phyloP scores from a whole-genome alignment of 331 rosid genomes.

The Quercus tomentella region DNA sequence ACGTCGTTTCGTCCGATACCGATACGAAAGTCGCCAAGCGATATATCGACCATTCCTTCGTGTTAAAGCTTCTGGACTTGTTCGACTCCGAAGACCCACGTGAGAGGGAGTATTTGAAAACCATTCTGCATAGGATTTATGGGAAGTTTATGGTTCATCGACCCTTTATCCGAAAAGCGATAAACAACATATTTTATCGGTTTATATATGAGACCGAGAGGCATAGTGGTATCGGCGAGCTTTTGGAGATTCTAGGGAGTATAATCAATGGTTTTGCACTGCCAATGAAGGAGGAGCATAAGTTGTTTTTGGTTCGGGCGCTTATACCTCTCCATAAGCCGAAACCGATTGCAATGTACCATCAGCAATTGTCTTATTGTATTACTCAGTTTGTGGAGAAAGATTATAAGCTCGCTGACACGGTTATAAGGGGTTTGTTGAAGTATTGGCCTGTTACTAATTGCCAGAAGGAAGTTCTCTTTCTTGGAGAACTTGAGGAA shows the following conservation, averaged over 20 bases:
- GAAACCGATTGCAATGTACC: slow-evolving; percentile 63
- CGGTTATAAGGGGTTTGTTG: slow-evolving; percentile 84
- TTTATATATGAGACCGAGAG: slow-evolving; percentile 90
- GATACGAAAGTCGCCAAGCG: slow-evolving; percentile 94
- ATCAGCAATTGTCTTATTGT: slow-evolving; percentile 93
- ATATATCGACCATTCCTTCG: slow-evolving; percentile 89
- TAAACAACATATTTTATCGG: slow-evolving; percentile 86
- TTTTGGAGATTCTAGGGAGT: slow-evolving; percentile 96
- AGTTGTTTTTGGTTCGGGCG: slow-evolving; percentile 88
- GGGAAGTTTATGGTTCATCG: slow-evolving; percentile 99
- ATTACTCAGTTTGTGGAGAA: slow-evolving; percentile 95
- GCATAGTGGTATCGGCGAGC: slow-evolving; percentile 92
- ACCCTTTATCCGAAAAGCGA: slow-evolving; percentile 87
- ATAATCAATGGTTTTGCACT: slow-evolving; percentile 92
- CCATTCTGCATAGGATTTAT: slow-evolving; percentile 84
- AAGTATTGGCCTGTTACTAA: slow-evolving; percentile 94
- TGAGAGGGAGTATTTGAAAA: slow-evolving; percentile 92
- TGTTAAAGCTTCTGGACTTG: slow-evolving; percentile 81
- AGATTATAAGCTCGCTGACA: slow-evolving; percentile 88
- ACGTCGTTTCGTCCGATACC: slow-evolving; percentile 90
- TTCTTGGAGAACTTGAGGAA: slow-evolving; percentile 96
- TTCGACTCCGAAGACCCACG: slow-evolving; percentile 93
- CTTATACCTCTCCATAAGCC: slow-evolving; percentile 95
- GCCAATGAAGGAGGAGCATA: slow-evolving; percentile 99
- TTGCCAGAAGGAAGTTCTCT: slow-evolving; percentile 94